These are phyloP conservation scores for Plasmodium adleri DNA, from an alignment of 169 alveolate species.

Conservation along the genomic window DNA sequence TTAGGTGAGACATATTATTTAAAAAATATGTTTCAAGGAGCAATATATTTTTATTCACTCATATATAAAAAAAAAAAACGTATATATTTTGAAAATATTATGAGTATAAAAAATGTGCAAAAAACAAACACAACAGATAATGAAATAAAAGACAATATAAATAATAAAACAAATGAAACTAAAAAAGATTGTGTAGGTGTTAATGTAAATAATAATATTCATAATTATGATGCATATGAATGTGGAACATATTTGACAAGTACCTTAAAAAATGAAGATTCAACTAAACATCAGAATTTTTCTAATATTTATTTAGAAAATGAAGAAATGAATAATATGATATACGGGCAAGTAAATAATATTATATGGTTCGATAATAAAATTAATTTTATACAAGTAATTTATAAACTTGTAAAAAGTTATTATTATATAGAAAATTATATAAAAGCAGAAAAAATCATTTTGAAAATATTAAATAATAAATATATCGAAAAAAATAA, in stretches of 20 bases:
- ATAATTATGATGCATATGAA: not conserved
- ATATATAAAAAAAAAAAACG: constrained; percentile 17
- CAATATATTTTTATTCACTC: constrained; percentile 18
- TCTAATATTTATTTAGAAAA: too few relatives aligned
- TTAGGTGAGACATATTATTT: constrained; percentile 48
- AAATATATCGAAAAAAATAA: constrained; percentile 24
- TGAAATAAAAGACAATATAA: not conserved
- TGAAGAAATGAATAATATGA: too few relatives aligned
- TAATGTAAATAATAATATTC: not conserved
- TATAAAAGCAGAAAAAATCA: constrained; percentile 51
- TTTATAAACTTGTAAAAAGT: constrained; percentile 51
- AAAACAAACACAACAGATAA: not conserved
- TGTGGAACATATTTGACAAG: not conserved
- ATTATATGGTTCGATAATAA: constrained; percentile 7
- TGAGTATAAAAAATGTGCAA: too few relatives aligned
- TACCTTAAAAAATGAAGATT: too few relatives aligned
- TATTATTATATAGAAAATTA: constrained; percentile 48
- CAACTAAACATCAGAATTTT: too few relatives aligned
- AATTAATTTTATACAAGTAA: constrained; percentile 9
- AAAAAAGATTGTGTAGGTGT: too few relatives aligned
- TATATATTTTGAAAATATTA: not conserved
- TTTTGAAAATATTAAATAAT: constrained; percentile 30
- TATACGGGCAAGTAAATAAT: not conserved
- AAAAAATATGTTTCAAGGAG: constrained; percentile 21
- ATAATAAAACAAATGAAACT: not conserved